Conservation (phyloP, 768 basidiomycete genomes). For the Chalciporus sphaerocephalus region DNA sequence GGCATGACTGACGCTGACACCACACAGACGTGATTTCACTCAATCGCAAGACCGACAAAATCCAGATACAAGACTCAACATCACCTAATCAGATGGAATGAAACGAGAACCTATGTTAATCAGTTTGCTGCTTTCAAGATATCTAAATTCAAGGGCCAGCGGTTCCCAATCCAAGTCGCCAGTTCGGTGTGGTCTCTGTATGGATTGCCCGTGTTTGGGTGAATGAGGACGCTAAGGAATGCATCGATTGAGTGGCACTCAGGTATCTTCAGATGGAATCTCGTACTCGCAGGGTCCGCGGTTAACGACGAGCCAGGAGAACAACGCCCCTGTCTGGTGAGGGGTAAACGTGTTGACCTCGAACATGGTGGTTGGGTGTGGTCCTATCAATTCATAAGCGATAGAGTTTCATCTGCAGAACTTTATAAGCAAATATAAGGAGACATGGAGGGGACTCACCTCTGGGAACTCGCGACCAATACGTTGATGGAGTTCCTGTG, state of each 20-base stretch:
- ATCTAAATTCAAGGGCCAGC: conserved; percentile 51
- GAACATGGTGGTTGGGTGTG: conserved; percentile 70
- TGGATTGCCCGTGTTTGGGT: conserved; percentile 61
- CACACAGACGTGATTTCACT: no score
- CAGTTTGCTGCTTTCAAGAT: conserved; percentile 26
- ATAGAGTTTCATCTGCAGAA: conserved; percentile 53
- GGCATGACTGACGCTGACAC: no score
- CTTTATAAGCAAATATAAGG: not conserved
- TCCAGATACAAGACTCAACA: no score
- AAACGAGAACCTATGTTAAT: no score
- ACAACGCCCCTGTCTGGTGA: conserved; percentile 64
- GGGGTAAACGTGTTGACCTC: conserved; percentile 65
- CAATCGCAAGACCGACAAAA: no score
- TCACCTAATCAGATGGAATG: no score
- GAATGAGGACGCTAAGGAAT: conserved; percentile 53
- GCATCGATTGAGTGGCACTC: not conserved
- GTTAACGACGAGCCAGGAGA: conserved; percentile 63
- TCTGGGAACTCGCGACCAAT: conserved; percentile 67
- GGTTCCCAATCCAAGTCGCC: conserved; percentile 61
- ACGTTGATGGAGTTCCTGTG: conserved; percentile 53
- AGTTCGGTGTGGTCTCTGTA: conserved; percentile 60
- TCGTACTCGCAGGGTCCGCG: conserved; percentile 70
- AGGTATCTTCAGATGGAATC: not conserved
- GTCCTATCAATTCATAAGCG: conserved; percentile 39
- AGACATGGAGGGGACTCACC: conserved; percentile 29